Base-by-base conservation (phyloP, 2,329 filamentous ascomycete species). In the Pseudonectria buxi region DNA sequence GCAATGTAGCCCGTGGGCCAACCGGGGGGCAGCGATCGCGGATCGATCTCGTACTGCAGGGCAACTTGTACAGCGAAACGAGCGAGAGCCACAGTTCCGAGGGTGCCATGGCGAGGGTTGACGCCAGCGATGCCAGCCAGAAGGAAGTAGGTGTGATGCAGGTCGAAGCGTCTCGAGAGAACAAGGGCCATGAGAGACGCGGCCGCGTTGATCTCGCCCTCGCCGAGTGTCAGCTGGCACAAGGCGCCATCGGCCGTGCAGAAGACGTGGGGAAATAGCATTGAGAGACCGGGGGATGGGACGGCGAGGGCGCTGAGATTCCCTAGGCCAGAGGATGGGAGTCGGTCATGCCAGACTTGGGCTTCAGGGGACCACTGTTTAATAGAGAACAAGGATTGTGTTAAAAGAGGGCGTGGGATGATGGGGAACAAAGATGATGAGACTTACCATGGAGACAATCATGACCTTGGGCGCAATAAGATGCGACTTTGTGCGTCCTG, bases 181-280 rank as follows among this genome's bases (percentile, higher is more conserved):
- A 74, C 64, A 9, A 87, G 65, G 0, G 83, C 74, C 30, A 71
- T 71, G 41, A 84, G 70, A 0, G 79, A 79, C 6, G 72, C 61
- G 0, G 84, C 84, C 0, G 84, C 81, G 54, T 88, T 89, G 64
- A 88, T 85, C 59, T 86, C 82, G 9, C 71, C 68, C 56, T 82
- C 79, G 37, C 82, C 82, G 2, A 78, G 76, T 7, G 77, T 76
- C 30, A 86, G 49, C 52, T 87, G 82, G 59, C 84, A 88, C 31
- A 88, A 63, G 3, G 69, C 65, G 22, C 71, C 65, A 46, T 78
- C 61, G 10, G 62, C 59, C 0, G 75, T 79, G 57, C 83, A 89
- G 55, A 81, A 75, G 1, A 78, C 71, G 13, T 73, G 61, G 0
- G 81, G 81, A 52, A 73, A 85, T 3, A 81, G 58, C 50, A 80